Percentiles rank a stretch among this genome's conserved stretches.
These are phyloP conservation scores for Cinnamomum micranthum DNA, from an alignment of 164 flowering plant genomes.

Conservation along the genomic window DNA sequence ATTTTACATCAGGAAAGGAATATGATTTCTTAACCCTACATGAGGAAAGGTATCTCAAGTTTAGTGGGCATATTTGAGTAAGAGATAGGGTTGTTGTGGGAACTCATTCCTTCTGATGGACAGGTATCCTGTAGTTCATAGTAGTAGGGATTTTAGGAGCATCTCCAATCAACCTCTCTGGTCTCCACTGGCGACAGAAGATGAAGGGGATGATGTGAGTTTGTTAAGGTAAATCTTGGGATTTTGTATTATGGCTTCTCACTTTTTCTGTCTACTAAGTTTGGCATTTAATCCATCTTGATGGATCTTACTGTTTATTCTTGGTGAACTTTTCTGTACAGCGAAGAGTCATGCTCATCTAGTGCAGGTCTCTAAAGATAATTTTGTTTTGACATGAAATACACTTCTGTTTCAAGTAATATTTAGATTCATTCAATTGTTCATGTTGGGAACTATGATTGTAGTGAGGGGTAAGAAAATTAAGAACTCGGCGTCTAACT, in stretches of 20 bases:
- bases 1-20: constrained; percentile 22
- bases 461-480: constrained; percentile 36
- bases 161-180: constrained; percentile 21
- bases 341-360: constrained; percentile 74
- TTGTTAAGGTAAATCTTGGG: constrained; percentile 39
- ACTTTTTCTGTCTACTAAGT: neutral
- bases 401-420: neutral
- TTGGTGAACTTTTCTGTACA: constrained; percentile 25
- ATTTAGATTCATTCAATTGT: neutral
- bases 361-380: constrained; percentile 50
- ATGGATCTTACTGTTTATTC: constrained; percentile 2
- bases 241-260: constrained; percentile 2
- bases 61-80: constrained; percentile 1
- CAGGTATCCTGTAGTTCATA: constrained; percentile 26
- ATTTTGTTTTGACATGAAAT: neutral
- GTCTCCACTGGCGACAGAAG: constrained; percentile 31
- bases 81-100: constrained; percentile 2
- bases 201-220: constrained; percentile 39
- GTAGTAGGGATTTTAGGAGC: constrained; percentile 22
- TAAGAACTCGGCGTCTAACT: constrained; percentile 17
- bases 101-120: constrained; percentile 9
- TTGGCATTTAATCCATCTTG: neutral
- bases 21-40: constrained; percentile 17
- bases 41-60: constrained; percentile 31
- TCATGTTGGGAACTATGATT: constrained; percentile 1